phyloP scores from a whole-genome alignment of 2,329 filamentous ascomycete genomes.

The Aspergillus sergii region DNA sequence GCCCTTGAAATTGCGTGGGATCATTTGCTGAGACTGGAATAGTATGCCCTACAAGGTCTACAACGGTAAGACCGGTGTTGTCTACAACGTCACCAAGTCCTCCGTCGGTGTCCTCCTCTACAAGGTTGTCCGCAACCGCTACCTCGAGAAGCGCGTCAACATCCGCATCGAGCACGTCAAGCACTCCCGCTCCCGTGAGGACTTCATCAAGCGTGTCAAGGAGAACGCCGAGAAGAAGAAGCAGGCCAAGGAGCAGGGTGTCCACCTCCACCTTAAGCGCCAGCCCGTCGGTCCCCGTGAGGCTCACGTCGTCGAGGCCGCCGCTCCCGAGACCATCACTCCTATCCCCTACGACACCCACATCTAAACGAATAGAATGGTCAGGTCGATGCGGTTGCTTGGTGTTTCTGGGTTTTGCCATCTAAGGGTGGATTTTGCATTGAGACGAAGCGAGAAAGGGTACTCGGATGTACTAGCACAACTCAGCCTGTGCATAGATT shows the following conservation, averaged over 20 bases:
- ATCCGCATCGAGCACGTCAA: constrained; percentile 96
- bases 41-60: constrained; percentile 99
- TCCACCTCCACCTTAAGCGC: constrained; percentile 90
- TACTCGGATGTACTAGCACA: constrained; percentile 43
- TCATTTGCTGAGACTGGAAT: constrained; percentile 36
- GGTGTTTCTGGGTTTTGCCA: constrained; percentile 42
- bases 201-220: constrained; percentile 97
- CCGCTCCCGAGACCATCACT: constrained; percentile 86
- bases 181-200: constrained; percentile 92
- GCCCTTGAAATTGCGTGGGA: constrained; percentile 16
- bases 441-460: constrained; percentile 42
- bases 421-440: constrained; percentile 39
- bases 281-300: constrained; percentile 78
- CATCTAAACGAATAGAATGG: constrained; percentile 68
- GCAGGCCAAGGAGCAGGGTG: constrained; percentile 88
- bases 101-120: constrained; percentile 98
- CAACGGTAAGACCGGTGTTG: constrained; percentile 97
- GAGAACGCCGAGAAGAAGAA: constrained; percentile 89
- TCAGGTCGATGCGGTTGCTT: constrained; percentile 41
- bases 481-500: constrained; percentile 47
- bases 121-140: constrained; percentile 99
- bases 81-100: constrained; percentile 99
- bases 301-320: constrained; percentile 78
- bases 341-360: constrained; percentile 97
- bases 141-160: constrained; percentile 99